Percentiles rank a stretch among this genome's conserved stretches.
Evolutionary conservation across 352 stramenopile species (phyloP).

Genomic region (Pythium apleroticum): DNA sequence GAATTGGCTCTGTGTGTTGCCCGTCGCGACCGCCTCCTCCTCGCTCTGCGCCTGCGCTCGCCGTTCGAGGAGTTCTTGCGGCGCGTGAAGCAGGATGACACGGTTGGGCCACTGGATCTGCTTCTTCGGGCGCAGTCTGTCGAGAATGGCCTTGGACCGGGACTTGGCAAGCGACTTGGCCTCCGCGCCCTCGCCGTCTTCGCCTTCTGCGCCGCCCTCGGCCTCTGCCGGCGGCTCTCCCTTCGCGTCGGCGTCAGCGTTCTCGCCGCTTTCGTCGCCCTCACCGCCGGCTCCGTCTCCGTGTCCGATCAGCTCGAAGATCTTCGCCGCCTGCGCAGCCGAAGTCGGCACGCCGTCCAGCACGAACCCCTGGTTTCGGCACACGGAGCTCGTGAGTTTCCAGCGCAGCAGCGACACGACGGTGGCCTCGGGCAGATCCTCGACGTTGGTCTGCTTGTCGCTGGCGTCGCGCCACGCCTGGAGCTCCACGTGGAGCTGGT

Average conservation of each 20-base stretch:
- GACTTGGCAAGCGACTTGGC: conserved; percentile 30
- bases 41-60: conserved; percentile 58
- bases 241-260: conserved; percentile 30
- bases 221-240: conserved; percentile 25
- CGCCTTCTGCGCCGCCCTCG: conserved; percentile 20
- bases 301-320: conserved; percentile 39
- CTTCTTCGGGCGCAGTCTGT: conserved; percentile 38
- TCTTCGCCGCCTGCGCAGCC: conserved; percentile 40
- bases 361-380: conserved; percentile 84
- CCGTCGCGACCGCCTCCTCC: conserved; percentile 47
- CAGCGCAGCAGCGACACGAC: conserved; percentile 59
- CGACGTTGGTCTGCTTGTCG: conserved; percentile 18
- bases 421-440: conserved; percentile 36
- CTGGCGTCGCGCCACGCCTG: conserved; percentile 32
- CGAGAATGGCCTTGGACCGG: conserved; percentile 42
- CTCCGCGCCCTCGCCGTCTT: conserved; percentile 16
- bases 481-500: conserved; percentile 41
- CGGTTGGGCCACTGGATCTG: conserved; percentile 61
- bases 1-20: conserved; percentile 69
- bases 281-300: conserved; percentile 13
- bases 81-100: conserved; percentile 60
- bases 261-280: conserved; percentile 16
- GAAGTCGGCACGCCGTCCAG: conserved; percentile 64
- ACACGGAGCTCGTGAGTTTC: conserved; percentile 56
- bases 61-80: conserved; percentile 48